Evolutionary conservation across 192 early-diverging fungal species (phyloP).

Genomic region (Obelidium mucronatum): DNA sequence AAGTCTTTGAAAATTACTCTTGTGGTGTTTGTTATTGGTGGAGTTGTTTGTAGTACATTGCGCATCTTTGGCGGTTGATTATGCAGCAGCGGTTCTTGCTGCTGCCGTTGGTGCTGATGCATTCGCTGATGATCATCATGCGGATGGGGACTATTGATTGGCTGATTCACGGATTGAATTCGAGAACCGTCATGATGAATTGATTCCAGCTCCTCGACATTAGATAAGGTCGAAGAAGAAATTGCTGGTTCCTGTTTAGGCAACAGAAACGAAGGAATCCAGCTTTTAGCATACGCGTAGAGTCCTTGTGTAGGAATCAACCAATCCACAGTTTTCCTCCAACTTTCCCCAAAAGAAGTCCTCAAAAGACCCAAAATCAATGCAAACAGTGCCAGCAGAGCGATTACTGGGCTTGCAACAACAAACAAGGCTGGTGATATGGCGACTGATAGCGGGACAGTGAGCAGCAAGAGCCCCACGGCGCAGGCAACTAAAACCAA

Average conservation of each 20-base stretch:
- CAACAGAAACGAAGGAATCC: neutral
- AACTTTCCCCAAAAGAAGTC: neutral
- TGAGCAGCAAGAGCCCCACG: neutral
- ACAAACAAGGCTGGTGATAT: slow-evolving; percentile 11
- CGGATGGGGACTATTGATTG: too few relatives aligned
- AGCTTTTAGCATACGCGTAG: neutral
- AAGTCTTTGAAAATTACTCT: slow-evolving; percentile 26
- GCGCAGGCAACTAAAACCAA: neutral
- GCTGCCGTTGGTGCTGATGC: neutral
- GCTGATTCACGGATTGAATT: too few relatives aligned
- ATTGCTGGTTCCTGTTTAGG: too few relatives aligned
- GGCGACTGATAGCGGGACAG: slow-evolving; percentile 14
- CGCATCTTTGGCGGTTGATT: too few relatives aligned
- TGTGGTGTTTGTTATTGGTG: too few relatives aligned
- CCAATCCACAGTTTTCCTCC: neutral
- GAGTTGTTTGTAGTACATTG: too few relatives aligned
- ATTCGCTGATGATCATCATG: too few relatives aligned
- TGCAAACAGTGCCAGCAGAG: neutral
- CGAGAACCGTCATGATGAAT: too few relatives aligned
- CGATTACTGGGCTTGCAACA: slow-evolving; percentile 10
- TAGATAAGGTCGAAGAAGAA: too few relatives aligned
- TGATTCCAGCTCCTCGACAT: too few relatives aligned
- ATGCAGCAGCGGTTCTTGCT: neutral
- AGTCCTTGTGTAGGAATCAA: neutral
- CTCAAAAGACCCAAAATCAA: slow-evolving; percentile 12